A percentile compares a stretch with the other conserved stretches of the same genome.
Evolutionary conservation across 116 monocot species (phyloP).

Genomic region (Posidonia oceanica): DNA sequence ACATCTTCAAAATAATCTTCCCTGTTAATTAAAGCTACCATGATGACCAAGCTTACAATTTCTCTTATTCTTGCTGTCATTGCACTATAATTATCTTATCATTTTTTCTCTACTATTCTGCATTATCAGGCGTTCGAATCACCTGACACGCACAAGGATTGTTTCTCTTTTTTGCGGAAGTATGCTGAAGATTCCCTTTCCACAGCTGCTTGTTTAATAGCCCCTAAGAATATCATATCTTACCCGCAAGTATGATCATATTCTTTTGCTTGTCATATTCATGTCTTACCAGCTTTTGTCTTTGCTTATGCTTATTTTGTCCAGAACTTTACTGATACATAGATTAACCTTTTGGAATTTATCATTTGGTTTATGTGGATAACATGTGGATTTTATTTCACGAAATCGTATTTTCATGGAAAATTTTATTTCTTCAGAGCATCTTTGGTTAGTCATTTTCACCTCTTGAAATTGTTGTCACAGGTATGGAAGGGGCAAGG

Average conservation of each 20-base stretch:
- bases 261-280: not conserved
- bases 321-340: not conserved
- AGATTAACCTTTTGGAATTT: too few species aligned
- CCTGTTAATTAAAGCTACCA: too few species aligned
- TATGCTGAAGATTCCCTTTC: conserved; percentile 92
- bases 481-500: conserved; percentile 99
- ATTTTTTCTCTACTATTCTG: not conserved
- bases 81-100: not conserved
- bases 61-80: not conserved
- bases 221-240: conserved; percentile 61
- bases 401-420: too few species aligned
- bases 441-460: too few species aligned
- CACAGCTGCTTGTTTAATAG: conserved; percentile 72
- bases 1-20: too few species aligned
- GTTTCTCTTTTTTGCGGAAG: conserved; percentile 80
- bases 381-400: too few species aligned
- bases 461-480: conserved; percentile 2
- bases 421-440: too few species aligned
- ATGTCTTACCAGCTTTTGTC: not conserved
- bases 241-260: conserved; percentile 73
- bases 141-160: conserved; percentile 70
- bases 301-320: too few species aligned
- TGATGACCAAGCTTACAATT: too few species aligned
- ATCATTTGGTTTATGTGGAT: too few species aligned
- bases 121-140: conserved; percentile 79